Percentiles rank a stretch among this genome's conserved stretches.
Evolutionary conservation across 345 rosid species (phyloP).

Genomic region (Dipteronia dyeriana): DNA sequence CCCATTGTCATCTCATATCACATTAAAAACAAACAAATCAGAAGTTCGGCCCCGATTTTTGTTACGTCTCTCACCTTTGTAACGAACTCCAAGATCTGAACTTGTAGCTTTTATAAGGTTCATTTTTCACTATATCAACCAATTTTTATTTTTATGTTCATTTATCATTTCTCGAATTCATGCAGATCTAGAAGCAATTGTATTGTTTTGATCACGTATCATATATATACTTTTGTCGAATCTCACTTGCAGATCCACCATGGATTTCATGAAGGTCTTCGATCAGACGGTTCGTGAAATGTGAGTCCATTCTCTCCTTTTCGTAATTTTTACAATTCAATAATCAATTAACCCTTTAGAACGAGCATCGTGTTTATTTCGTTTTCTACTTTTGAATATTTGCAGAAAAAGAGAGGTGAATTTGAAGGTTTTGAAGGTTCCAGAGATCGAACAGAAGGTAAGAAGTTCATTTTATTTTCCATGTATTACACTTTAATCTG

Average conservation of each 20-base stretch:
- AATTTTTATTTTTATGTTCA: neutral
- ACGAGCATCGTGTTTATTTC: neutral
- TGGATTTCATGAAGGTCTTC: slow-evolving; percentile 99
- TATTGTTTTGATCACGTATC: neutral
- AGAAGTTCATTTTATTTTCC: neutral
- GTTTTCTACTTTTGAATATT: slow-evolving; percentile 23
- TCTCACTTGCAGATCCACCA: slow-evolving; percentile 42
- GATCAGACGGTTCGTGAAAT: slow-evolving; percentile 99
- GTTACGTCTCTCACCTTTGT: neutral
- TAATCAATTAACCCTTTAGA: slow-evolving; percentile 1
- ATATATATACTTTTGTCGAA: neutral
- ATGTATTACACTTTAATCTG: neutral
- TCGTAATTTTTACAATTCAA: neutral
- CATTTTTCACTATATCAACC: neutral
- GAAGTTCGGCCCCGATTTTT: neutral
- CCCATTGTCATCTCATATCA: neutral
- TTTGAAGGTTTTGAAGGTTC: slow-evolving; percentile 94
- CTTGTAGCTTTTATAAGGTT: neutral
- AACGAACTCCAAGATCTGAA: slow-evolving; percentile 10
- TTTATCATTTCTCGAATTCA: neutral
- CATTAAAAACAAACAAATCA: neutral
- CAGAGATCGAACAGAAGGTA: slow-evolving; percentile 99
- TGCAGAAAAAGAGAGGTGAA: slow-evolving; percentile 94
- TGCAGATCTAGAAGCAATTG: slow-evolving; percentile 18
- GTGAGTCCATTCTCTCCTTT: slow-evolving; percentile 43